Conservation (phyloP, 2,329 filamentous ascomycete species). For the Gnomoniopsis sp. region DNA sequence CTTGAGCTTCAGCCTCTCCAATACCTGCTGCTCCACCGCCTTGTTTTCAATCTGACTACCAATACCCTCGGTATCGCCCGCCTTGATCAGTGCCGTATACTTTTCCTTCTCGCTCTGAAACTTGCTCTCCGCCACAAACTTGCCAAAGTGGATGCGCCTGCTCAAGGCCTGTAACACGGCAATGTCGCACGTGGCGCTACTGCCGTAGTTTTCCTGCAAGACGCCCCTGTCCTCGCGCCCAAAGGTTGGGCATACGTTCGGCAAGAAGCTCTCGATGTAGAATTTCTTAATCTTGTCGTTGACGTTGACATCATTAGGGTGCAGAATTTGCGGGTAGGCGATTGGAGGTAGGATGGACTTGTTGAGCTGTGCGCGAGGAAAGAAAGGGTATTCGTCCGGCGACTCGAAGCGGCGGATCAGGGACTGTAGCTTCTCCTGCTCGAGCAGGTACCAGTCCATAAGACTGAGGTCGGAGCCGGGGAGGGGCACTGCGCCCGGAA, state of each 20-base stretch:
- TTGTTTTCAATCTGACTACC: constrained; percentile 87
- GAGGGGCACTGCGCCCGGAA: constrained; percentile 73
- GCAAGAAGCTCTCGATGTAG: constrained; percentile 81
- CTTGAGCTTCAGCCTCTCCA: constrained; percentile 83
- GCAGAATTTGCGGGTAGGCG: constrained; percentile 82
- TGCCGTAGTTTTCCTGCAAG: constrained; percentile 91
- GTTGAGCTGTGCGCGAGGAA: constrained; percentile 69
- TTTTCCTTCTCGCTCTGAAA: constrained; percentile 78
- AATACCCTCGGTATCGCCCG: constrained; percentile 75
- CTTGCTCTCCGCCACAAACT: constrained; percentile 96
- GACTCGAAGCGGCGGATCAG: constrained; percentile 92
- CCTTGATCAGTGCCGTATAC: constrained; percentile 80
- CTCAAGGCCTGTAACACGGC: constrained; percentile 85
- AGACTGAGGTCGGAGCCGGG: constrained; percentile 73
- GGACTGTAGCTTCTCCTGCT: constrained; percentile 89
- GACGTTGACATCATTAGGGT: constrained; percentile 85
- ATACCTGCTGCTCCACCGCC: constrained; percentile 84
- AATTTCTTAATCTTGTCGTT: constrained; percentile 82
- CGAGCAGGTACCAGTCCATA: constrained; percentile 88
- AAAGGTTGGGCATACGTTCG: constrained; percentile 75
- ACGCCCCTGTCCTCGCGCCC: constrained; percentile 78
- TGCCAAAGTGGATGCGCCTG: constrained; percentile 92
- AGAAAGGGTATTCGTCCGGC: constrained; percentile 97
- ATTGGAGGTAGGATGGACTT: constrained; percentile 82
- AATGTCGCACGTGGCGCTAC: constrained; percentile 86